These are phyloP conservation scores for Capsicum baccatum DNA, from an alignment of 257 asterid species.

Conservation along the genomic window DNA sequence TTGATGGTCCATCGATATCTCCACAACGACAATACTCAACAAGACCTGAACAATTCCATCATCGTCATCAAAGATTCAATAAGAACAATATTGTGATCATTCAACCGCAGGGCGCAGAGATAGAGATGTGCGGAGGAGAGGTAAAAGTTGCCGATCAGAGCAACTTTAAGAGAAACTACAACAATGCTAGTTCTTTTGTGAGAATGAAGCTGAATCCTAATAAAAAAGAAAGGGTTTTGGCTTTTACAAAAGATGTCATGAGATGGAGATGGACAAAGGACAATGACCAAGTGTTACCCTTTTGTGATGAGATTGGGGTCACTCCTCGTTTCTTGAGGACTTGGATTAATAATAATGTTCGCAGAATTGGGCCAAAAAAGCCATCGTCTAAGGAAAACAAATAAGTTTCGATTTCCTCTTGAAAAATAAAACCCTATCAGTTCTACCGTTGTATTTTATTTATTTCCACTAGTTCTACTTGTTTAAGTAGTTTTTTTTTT, in stretches of 20 bases:
- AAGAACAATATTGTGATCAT: too few relatives aligned
- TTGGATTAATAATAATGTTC: slow-evolving; percentile 31
- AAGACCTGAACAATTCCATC: neutral
- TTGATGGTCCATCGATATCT: neutral
- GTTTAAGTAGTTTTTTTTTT: neutral
- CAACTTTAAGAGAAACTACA: too few relatives aligned
- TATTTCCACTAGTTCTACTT: neutral
- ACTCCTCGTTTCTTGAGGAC: neutral
- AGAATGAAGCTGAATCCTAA: neutral
- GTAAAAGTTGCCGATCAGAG: neutral
- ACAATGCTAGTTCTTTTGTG: too few relatives aligned
- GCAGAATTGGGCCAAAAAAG: too few relatives aligned
- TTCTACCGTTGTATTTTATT: neutral
- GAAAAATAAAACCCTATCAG: too few relatives aligned
- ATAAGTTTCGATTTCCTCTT: neutral
- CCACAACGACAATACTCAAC: neutral
- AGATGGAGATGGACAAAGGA: slow-evolving; percentile 22
- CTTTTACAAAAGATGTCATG: slow-evolving; percentile 10
- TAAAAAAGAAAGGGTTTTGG: neutral
- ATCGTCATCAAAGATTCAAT: too few relatives aligned
- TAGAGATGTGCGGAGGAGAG: neutral
- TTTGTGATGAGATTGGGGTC: slow-evolving; percentile 28
- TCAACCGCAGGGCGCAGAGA: neutral
- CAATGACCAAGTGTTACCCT: neutral
- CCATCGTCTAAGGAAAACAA: neutral